Percentiles rank a stretch among this genome's conserved stretches.
Evolutionary conservation across 2,329 filamentous ascomycete species (phyloP).

Genomic region (Verticillium isaacii): DNA sequence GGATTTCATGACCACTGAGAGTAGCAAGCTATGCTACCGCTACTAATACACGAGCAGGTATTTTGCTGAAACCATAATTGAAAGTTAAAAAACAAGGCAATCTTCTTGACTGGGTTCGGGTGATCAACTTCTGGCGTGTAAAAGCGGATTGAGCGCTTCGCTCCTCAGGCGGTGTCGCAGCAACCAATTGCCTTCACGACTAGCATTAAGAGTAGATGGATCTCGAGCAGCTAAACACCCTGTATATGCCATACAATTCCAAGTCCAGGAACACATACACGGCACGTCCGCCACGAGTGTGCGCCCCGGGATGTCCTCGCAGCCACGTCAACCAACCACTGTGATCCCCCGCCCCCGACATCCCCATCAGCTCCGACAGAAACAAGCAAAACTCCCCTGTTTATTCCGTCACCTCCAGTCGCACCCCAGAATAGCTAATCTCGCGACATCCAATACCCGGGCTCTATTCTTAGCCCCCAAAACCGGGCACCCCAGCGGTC

Average conservation of each 20-base stretch:
- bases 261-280: too few relatives aligned
- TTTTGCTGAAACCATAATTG: too few relatives aligned
- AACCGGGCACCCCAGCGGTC: not conserved
- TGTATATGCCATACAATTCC: too few relatives aligned
- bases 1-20: conserved; percentile 10
- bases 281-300: not conserved
- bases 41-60: conserved; percentile 1
- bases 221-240: too few relatives aligned
- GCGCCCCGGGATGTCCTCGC: not conserved
- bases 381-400: not conserved
- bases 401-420: not conserved
- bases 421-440: not conserved
- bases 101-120: too few relatives aligned
- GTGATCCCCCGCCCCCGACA: too few relatives aligned
- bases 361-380: not conserved
- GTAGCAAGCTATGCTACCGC: conserved; percentile 4
- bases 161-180: too few relatives aligned
- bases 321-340: not conserved
- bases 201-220: too few relatives aligned
- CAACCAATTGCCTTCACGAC: too few relatives aligned
- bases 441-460: not conserved
- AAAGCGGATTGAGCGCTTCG: too few relatives aligned
- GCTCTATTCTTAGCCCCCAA: not conserved
- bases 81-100: too few relatives aligned
- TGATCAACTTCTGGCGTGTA: too few relatives aligned